A percentile compares a stretch with the other conserved stretches of the same genome.
These are phyloP conservation scores for Hirschfeldia incana DNA, from an alignment of 345 rosid genomes.

Conservation along the genomic window DNA sequence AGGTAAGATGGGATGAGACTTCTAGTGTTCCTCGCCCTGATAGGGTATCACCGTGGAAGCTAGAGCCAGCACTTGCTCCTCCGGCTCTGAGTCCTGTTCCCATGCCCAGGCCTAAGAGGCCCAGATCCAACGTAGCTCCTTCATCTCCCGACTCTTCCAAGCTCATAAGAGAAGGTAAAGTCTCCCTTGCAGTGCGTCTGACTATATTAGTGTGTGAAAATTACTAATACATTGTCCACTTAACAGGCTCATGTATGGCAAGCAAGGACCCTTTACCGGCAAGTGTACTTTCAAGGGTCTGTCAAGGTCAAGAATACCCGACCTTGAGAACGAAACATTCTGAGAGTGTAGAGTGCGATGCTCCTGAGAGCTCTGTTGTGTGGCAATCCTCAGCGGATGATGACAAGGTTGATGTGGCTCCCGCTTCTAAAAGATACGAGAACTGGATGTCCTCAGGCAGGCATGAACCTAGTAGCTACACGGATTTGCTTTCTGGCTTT, in stretches of 20 bases:
- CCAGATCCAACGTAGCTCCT: constrained; percentile 52
- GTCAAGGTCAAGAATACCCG: constrained; percentile 76
- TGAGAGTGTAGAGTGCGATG: constrained; percentile 53
- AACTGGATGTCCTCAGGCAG: constrained; percentile 50
- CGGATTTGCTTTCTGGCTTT: constrained; percentile 69
- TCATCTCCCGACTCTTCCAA: constrained; percentile 63
- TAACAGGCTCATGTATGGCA: constrained; percentile 46
- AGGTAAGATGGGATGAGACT: constrained; percentile 93
- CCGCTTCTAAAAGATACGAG: constrained; percentile 52
- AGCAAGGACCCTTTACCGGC: constrained; percentile 56
- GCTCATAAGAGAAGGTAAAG: constrained; percentile 67
- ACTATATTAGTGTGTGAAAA: not conserved
- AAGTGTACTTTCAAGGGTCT: constrained; percentile 65
- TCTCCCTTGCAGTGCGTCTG: not conserved
- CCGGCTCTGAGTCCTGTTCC: constrained; percentile 67
- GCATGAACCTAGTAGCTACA: constrained; percentile 53
- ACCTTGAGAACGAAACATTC: constrained; percentile 66
- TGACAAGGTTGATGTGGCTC: constrained; percentile 55
- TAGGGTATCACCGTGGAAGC: constrained; percentile 86
- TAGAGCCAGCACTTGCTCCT: constrained; percentile 83
- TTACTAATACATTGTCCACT: constrained; percentile 1
- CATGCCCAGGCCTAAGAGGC: constrained; percentile 61
- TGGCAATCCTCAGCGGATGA: constrained; percentile 61
- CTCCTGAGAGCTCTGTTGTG: constrained; percentile 54
- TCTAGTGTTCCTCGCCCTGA: constrained; percentile 72